These are phyloP conservation scores for Spiromastix sp. DNA, from an alignment of 2,329 filamentous ascomycete species.

Conservation along the genomic window DNA sequence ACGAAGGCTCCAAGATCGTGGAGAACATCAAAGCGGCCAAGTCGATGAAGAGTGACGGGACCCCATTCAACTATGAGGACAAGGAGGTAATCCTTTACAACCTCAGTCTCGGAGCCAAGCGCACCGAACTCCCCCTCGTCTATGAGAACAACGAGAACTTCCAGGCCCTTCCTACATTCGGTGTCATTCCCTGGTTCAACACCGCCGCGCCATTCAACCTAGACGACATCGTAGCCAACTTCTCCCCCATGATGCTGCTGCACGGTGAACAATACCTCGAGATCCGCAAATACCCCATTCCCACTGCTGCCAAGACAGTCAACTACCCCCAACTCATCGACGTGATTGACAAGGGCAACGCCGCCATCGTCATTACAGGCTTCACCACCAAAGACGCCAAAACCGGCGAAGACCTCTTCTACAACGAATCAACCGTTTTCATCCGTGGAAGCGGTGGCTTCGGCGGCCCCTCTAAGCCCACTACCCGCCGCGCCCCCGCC, in stretches of 20 bases:
- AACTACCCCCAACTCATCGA: constrained; percentile 76
- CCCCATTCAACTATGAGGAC: constrained; percentile 73
- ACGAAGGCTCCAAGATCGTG: constrained; percentile 59
- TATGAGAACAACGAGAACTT: constrained; percentile 89
- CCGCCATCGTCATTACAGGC: constrained; percentile 70
- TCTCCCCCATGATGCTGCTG: constrained; percentile 95
- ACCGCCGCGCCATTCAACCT: constrained; percentile 70
- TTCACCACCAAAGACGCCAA: constrained; percentile 75
- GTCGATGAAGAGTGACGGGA: constrained; percentile 59
- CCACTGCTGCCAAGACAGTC: constrained; percentile 66
- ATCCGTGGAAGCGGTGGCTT: constrained; percentile 86
- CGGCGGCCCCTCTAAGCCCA: constrained; percentile 63
- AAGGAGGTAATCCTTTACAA: constrained; percentile 92
- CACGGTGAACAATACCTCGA: constrained; percentile 99
- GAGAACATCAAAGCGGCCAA: constrained; percentile 67
- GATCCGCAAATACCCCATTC: constrained; percentile 82
- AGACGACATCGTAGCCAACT: constrained; percentile 82
- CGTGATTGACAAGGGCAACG: constrained; percentile 90
- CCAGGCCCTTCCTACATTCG: constrained; percentile 89
- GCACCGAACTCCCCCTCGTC: constrained; percentile 74
- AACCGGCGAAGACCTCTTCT: constrained; percentile 84
- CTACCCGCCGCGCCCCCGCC: constrained; percentile 61
- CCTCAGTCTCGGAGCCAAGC: constrained; percentile 84
- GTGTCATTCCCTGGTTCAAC: constrained; percentile 89
- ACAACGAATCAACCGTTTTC: constrained; percentile 93